Conservation (phyloP, 768 basidiomycete species). For the Kwoniella pini region DNA sequence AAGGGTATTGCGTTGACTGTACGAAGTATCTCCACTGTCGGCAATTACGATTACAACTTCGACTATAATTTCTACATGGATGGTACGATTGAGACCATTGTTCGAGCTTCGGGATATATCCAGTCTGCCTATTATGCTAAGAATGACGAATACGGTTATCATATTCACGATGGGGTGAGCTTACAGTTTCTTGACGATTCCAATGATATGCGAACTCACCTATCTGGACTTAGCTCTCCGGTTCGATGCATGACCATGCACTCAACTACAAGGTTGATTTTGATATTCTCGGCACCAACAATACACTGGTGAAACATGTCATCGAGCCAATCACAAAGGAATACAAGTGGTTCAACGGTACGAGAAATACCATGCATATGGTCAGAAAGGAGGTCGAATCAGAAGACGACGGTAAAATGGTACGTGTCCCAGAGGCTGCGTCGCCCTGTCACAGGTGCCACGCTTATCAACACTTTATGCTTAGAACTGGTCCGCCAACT, state of each 20-base stretch:
- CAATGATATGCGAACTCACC: slow-evolving; percentile 28
- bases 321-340: slow-evolving; percentile 17
- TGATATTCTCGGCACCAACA: slow-evolving; percentile 63
- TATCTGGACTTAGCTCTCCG: slow-evolving; percentile 61
- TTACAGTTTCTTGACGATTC: not conserved
- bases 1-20: slow-evolving; percentile 33
- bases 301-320: slow-evolving; percentile 60
- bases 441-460: too few relatives aligned
- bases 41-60: slow-evolving; percentile 58
- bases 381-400: slow-evolving; percentile 29
- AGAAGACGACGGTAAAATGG: slow-evolving; percentile 58
- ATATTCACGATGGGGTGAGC: slow-evolving; percentile 54
- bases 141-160: slow-evolving; percentile 61
- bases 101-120: slow-evolving; percentile 68
- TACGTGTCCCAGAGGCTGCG: too few relatives aligned
- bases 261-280: slow-evolving; percentile 68
- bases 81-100: slow-evolving; percentile 66
- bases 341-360: slow-evolving; percentile 23
- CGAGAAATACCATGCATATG: slow-evolving; percentile 42
- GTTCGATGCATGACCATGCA: slow-evolving; percentile 67
- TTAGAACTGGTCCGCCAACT: slow-evolving; percentile 44
- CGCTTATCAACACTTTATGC: too few relatives aligned
- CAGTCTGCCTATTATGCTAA: slow-evolving; percentile 64
- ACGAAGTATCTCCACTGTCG: slow-evolving; percentile 21
- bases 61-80: slow-evolving; percentile 68